Percentiles rank a stretch among this genome's conserved stretches.
These are phyloP conservation scores for Sclerotinia trifoliorum DNA, from an alignment of 2,329 filamentous ascomycete species.

Conservation along the genomic window DNA sequence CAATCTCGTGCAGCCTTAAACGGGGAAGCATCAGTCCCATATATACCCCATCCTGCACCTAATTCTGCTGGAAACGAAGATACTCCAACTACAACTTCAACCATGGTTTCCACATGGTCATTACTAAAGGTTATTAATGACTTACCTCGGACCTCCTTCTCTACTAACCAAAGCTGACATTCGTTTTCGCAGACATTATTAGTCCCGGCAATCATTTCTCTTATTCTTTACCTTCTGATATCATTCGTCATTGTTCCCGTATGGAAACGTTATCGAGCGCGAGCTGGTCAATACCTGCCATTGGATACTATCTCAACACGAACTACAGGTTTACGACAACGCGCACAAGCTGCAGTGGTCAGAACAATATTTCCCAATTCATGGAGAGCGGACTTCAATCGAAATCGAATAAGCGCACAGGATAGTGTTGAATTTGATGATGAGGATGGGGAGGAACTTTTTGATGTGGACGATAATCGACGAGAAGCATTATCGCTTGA, in stretches of 20 bases:
- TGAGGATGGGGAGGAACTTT: slow-evolving; percentile 69
- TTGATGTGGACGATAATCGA: slow-evolving; percentile 52
- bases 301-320: slow-evolving; percentile 61
- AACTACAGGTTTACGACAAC: slow-evolving; percentile 54
- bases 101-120: slow-evolving; percentile 35
- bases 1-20: slow-evolving; percentile 7
- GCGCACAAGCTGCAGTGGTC: slow-evolving; percentile 47
- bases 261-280: slow-evolving; percentile 67
- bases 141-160: not conserved
- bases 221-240: slow-evolving; percentile 64
- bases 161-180: slow-evolving; percentile 9
- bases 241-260: slow-evolving; percentile 66
- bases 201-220: slow-evolving; percentile 68
- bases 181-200: slow-evolving; percentile 59
- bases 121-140: slow-evolving; percentile 36
- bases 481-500: slow-evolving; percentile 44
- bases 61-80: slow-evolving; percentile 37
- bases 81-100: slow-evolving; percentile 22
- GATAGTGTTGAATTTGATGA: slow-evolving; percentile 57
- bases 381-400: slow-evolving; percentile 48
- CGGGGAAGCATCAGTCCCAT: slow-evolving; percentile 3
- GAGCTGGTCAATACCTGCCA: slow-evolving; percentile 73
- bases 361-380: slow-evolving; percentile 47
- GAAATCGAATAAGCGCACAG: slow-evolving; percentile 43
- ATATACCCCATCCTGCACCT: slow-evolving; percentile 37